Conservation (phyloP, 352 stramenopile species). For the Globisporangium alternatum region DNA sequence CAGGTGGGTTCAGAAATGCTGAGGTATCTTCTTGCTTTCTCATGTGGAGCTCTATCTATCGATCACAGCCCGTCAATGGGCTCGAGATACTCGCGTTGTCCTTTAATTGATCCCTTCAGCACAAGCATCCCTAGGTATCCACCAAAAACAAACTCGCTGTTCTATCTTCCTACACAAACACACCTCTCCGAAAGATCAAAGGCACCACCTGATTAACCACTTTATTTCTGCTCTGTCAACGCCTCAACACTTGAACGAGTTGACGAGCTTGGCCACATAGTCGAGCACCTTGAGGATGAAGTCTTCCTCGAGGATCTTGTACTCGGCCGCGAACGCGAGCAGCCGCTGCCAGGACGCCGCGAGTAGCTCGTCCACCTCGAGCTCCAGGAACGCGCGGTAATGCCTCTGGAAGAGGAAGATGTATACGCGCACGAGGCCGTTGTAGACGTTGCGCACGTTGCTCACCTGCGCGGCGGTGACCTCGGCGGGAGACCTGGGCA, state of each 20-base stretch:
- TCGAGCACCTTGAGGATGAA: conserved; percentile 58
- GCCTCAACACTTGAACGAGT: conserved; percentile 20
- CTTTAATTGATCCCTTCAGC: too few species aligned
- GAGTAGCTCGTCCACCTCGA: conserved; percentile 59
- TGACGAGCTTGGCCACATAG: conserved; percentile 46
- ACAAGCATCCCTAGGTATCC: too few species aligned
- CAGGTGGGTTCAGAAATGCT: too few species aligned
- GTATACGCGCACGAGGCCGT: conserved; percentile 62
- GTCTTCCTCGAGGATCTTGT: conserved; percentile 54
- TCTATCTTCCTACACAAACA: neutral
- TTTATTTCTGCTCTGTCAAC: conserved; percentile 2
- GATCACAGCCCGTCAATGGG: too few species aligned
- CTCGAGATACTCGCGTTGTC: too few species aligned
- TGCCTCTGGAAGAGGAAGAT: conserved; percentile 63
- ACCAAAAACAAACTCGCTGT: neutral
- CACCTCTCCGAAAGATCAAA: neutral
- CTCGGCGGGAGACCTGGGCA: conserved; percentile 11
- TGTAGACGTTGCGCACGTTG: conserved; percentile 53
- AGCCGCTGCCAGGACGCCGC: conserved; percentile 56
- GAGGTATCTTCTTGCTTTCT: too few species aligned
- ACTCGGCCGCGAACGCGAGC: conserved; percentile 58
- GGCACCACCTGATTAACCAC: neutral
- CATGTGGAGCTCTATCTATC: too few species aligned
- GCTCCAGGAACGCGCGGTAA: conserved; percentile 47
- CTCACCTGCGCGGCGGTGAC: conserved; percentile 21